phyloP scores from a whole-genome alignment of 768 basidiomycete species.

The Dacryopinax spathularia region DNA sequence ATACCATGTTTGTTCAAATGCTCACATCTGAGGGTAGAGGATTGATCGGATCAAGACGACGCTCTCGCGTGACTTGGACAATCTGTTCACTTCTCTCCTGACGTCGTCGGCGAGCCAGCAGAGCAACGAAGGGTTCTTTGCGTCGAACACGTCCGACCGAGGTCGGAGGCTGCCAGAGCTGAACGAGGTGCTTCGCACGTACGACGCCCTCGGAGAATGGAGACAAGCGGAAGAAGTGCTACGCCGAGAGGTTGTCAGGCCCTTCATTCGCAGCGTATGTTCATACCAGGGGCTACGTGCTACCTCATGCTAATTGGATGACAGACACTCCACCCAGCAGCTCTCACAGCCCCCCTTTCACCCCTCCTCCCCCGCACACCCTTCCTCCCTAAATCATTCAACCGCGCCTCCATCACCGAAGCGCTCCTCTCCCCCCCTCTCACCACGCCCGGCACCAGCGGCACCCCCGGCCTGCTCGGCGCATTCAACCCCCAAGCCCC shows the following conservation, averaged over 20 bases:
- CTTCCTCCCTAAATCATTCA: conserved; percentile 29
- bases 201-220: conserved; percentile 70
- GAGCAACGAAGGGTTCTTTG: conserved; percentile 9
- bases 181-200: conserved; percentile 64
- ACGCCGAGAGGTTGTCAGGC: conserved; percentile 50
- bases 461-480: conserved; percentile 26
- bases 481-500: conserved; percentile 26
- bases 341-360: conserved; percentile 52
- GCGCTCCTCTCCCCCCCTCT: conserved; percentile 27
- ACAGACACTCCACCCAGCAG: conserved; percentile 62
- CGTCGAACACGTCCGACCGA: conserved; percentile 30
- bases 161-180: conserved; percentile 50
- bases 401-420: conserved; percentile 27
- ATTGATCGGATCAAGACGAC: conserved; percentile 74
- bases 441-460: conserved; percentile 34
- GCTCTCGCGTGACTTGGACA: conserved; percentile 72
- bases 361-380: conserved; percentile 69
- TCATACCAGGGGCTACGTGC: background rate
- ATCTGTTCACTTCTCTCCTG: conserved; percentile 54
- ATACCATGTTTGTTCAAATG: conserved; percentile 17
- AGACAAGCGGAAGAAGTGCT: conserved; percentile 80
- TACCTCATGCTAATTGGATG: background rate
- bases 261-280: conserved; percentile 63
- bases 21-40: conserved; percentile 34
- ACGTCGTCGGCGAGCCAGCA: conserved; percentile 36